Evolutionary conservation across 345 rosid species (phyloP).

Genomic region (Populus davidiana): DNA sequence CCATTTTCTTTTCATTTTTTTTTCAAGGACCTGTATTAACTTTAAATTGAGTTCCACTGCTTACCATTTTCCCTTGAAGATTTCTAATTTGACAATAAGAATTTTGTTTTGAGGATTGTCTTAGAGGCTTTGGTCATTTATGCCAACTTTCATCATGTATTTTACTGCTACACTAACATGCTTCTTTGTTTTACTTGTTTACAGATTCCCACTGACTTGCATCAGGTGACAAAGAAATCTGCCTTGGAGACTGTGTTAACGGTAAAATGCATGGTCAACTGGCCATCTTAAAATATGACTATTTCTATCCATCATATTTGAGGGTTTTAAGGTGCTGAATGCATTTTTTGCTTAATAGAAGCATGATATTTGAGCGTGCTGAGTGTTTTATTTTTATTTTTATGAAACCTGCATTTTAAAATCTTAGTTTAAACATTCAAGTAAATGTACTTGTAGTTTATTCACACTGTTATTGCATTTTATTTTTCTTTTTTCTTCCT

Average conservation of each 20-base stretch:
- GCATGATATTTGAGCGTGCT: not conserved
- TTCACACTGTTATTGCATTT: not conserved
- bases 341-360: not conserved
- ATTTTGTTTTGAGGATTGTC: not conserved
- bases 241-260: constrained; percentile 95
- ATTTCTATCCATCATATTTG: not conserved
- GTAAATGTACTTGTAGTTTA: not conserved
- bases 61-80: not conserved
- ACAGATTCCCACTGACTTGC: constrained; percentile 97
- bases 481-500: not conserved
- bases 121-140: not conserved
- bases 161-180: constrained; percentile 5
- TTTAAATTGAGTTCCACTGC: not conserved
- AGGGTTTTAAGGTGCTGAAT: not conserved
- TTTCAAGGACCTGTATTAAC: not conserved
- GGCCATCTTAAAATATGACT: not conserved
- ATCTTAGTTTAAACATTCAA: not conserved
- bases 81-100: not conserved
- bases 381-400: not conserved
- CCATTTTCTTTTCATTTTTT: not conserved
- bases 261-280: constrained; percentile 41
- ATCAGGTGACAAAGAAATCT: constrained; percentile 90
- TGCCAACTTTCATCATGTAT: not conserved
- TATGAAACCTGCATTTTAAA: not conserved
- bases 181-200: constrained; percentile 23